These are phyloP conservation scores for Fraxinus nigra DNA, from an alignment of 305 asterid species.

Conservation along the genomic window DNA sequence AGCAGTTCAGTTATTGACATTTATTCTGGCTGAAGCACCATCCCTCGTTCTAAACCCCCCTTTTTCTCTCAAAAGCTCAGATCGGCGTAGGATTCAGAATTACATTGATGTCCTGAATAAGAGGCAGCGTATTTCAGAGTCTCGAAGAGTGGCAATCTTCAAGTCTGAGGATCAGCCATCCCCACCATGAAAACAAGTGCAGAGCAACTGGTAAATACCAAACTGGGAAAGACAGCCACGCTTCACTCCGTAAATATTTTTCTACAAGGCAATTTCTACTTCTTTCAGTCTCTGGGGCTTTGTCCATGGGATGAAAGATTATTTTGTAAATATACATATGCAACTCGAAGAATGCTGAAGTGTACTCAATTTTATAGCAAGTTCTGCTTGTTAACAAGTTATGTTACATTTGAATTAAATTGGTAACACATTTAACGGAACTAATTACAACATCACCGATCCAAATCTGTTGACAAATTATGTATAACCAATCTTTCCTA, in stretches of 20 bases:
- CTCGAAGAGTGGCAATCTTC: slow-evolving; percentile 56
- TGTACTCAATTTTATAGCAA: slow-evolving; percentile 13
- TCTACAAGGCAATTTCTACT: not conserved
- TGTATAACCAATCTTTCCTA: slow-evolving; percentile 54
- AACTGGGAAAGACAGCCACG: not conserved
- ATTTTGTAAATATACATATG: slow-evolving; percentile 19
- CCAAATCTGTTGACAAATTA: slow-evolving; percentile 42
- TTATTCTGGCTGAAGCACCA: slow-evolving; percentile 80
- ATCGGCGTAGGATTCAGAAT: slow-evolving; percentile 61
- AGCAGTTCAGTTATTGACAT: slow-evolving; percentile 59
- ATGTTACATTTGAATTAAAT: slow-evolving; percentile 3
- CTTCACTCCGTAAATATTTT: not conserved
- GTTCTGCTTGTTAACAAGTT: slow-evolving; percentile 19
- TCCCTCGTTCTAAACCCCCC: slow-evolving; percentile 82
- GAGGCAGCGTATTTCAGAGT: slow-evolving; percentile 62
- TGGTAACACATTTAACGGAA: not conserved
- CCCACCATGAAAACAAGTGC: slow-evolving; percentile 11
- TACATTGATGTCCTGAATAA: slow-evolving; percentile 64
- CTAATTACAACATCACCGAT: slow-evolving; percentile 16
- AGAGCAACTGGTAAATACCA: not conserved
- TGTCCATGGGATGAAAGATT: slow-evolving; percentile 10
- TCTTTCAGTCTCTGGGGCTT: not conserved
- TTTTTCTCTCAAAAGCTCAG: slow-evolving; percentile 72
- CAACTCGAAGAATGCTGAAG: slow-evolving; percentile 20
- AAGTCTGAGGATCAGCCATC: slow-evolving; percentile 48